Conservation (phyloP, 768 basidiomycete species). For the Termitomyces sp. region DNA sequence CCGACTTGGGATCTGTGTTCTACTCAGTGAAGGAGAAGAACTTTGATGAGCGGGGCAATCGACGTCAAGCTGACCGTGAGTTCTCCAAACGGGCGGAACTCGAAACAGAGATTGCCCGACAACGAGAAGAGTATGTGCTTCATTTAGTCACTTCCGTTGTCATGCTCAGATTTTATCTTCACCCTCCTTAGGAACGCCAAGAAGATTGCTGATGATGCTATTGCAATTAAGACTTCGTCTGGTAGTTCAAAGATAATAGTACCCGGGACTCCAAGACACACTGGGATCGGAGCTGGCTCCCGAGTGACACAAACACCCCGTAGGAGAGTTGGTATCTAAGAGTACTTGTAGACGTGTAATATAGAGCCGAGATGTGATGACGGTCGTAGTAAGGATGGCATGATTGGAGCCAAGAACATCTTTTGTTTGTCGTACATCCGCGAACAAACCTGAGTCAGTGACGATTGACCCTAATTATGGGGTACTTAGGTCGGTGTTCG, state of each 20-base stretch:
- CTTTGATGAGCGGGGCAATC: conserved; percentile 83
- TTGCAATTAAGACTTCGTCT: conserved; percentile 47
- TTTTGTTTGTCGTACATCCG: conserved; percentile 51
- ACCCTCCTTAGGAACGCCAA: conserved; percentile 44
- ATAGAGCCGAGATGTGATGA: neutral
- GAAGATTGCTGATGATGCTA: conserved; percentile 56
- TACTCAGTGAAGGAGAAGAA: conserved; percentile 98
- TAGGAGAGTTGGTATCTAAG: conserved; percentile 61
- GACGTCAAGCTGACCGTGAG: conserved; percentile 78
- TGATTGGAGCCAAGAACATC: neutral
- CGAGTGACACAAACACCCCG: conserved; percentile 74
- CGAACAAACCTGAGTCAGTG: conserved; percentile 26
- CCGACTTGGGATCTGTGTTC: conserved; percentile 93
- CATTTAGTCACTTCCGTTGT: conserved; percentile 7
- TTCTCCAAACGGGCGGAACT: conserved; percentile 90
- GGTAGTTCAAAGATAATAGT: conserved; percentile 66
- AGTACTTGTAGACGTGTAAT: conserved; percentile 2
- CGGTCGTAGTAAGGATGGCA: neutral
- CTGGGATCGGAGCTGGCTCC: conserved; percentile 58
- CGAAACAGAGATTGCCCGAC: conserved; percentile 85
- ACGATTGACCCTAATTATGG: too few relatives aligned
- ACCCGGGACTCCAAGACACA: conserved; percentile 75
- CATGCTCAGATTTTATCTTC: neutral
- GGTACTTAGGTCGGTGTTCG: too few relatives aligned
- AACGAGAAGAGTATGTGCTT: conserved; percentile 64